Percentiles rank a stretch among this genome's conserved stretches.
phyloP scores from a whole-genome alignment of 202 grass and related monocot genomes.

The Eragrostis tef region DNA sequence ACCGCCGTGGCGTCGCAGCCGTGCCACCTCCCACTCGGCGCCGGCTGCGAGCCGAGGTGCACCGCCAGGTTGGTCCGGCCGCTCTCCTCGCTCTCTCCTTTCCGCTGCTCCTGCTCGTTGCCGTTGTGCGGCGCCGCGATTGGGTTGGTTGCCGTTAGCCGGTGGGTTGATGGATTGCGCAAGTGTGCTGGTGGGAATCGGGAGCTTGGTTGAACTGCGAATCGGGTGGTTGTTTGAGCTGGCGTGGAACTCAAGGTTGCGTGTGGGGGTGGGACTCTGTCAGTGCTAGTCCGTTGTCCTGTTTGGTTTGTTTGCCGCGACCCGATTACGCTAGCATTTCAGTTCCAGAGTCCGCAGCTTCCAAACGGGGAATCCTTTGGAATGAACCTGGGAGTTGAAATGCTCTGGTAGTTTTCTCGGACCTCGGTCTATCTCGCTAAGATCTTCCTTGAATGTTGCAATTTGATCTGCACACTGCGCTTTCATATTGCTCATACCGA shows the following conservation, averaged over 20 bases:
- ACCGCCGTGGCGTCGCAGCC: constrained; percentile 58
- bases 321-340: constrained; percentile 32
- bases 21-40: constrained; percentile 44
- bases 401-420: constrained; percentile 1
- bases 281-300: background rate
- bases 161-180: background rate
- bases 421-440: background rate
- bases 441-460: background rate
- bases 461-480: background rate
- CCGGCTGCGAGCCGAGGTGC: constrained; percentile 50
- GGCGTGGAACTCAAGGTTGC: background rate
- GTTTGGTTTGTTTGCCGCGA: constrained; percentile 15
- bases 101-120: background rate
- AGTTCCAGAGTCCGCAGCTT: background rate
- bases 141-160: constrained; percentile 14
- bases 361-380: background rate
- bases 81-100: background rate
- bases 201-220: background rate
- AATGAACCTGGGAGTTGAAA: background rate
- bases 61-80: constrained; percentile 33
- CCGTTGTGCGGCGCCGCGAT: background rate
- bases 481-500: background rate
- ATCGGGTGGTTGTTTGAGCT: background rate
- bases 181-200: constrained; percentile 37
- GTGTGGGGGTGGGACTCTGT: background rate